A percentile compares a stretch with the other conserved stretches of the same genome.
These are phyloP conservation scores for Trichoderma parareesei DNA, from an alignment of 495 filamentous ascomycete species.

Conservation along the genomic window DNA sequence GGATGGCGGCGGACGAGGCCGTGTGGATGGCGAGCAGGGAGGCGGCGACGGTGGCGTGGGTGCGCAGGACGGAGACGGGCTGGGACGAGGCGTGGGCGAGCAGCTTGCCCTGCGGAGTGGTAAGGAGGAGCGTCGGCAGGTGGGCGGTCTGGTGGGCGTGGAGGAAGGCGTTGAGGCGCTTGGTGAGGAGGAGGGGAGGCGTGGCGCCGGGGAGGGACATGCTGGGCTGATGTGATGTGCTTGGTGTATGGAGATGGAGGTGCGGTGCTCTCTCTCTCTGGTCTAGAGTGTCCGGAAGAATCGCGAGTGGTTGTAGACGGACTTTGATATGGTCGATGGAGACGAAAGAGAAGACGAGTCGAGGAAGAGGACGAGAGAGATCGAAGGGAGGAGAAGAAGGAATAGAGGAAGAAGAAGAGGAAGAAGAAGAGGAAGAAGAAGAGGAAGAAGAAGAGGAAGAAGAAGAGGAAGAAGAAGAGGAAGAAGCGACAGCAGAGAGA, in stretches of 20 bases:
- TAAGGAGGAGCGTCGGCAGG: constrained; percentile 34
- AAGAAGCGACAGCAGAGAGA: background rate
- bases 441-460: background rate
- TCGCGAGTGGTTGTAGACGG: too few species aligned
- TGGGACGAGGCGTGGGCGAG: constrained; percentile 39
- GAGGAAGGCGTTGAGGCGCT: constrained; percentile 41
- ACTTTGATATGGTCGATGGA: background rate
- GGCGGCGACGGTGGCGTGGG: constrained; percentile 41
- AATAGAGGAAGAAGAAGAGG: background rate
- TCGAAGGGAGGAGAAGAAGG: background rate
- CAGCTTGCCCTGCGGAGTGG: constrained; percentile 39
- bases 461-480: background rate
- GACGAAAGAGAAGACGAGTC: background rate
- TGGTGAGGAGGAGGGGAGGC: constrained; percentile 40
- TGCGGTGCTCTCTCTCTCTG: too few species aligned
- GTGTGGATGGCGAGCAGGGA: constrained; percentile 37
- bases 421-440: background rate
- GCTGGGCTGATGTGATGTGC: too few species aligned
- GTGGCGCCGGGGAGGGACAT: constrained; percentile 20
- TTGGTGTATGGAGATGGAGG: too few species aligned
- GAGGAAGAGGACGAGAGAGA: background rate
- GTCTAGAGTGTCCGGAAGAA: too few species aligned
- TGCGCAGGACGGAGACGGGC: constrained; percentile 33
- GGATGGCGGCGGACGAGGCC: constrained; percentile 14
- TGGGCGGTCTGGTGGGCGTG: constrained; percentile 35